Evolutionary conservation across 169 alveolate genomes (phyloP).

Genomic region (Plasmodium vivax): DNA sequence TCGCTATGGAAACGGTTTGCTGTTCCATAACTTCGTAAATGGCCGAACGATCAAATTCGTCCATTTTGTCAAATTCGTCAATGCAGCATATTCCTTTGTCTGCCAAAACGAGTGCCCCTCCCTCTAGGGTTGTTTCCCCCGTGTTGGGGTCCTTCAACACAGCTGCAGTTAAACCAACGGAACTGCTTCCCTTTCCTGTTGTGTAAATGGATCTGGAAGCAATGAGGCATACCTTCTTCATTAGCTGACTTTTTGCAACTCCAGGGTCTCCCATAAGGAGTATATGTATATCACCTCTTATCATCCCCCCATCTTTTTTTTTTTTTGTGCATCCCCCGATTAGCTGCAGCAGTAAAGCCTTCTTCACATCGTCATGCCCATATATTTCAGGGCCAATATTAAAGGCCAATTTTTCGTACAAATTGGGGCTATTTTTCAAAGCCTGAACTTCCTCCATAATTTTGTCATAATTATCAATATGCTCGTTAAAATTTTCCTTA

Average conservation of each 20-base stretch:
- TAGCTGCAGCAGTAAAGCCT: conserved; percentile 93
- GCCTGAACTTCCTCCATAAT: conserved; percentile 80
- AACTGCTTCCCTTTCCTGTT: conserved; percentile 96
- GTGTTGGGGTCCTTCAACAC: conserved; percentile 96
- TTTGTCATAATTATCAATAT: conserved; percentile 73
- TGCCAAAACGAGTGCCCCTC: conserved; percentile 98
- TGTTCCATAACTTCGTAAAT: conserved; percentile 99
- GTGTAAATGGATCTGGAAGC: conserved; percentile 95
- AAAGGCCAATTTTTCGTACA: conserved; percentile 93
- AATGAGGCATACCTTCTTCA: conserved; percentile 91
- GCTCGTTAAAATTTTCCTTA: conserved; percentile 83
- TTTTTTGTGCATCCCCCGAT: conserved; percentile 95
- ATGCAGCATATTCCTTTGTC: conserved; percentile 98
- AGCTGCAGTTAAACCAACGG: conserved; percentile 99
- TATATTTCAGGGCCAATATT: conserved; percentile 97
- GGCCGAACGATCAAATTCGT: conserved; percentile 97
- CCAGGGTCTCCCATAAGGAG: conserved; percentile 98
- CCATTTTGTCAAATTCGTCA: conserved; percentile 99
- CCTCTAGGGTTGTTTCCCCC: conserved; percentile 94
- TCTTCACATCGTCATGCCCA: conserved; percentile 97
- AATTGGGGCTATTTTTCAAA: conserved; percentile 83
- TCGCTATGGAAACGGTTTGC: conserved; percentile 98
- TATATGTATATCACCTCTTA: conserved; percentile 98
- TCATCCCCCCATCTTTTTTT: conserved; percentile 95
- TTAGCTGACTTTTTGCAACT: conserved; percentile 97